phyloP scores from a whole-genome alignment of 2,329 filamentous ascomycete genomes.

The Botrytis fabae region DNA sequence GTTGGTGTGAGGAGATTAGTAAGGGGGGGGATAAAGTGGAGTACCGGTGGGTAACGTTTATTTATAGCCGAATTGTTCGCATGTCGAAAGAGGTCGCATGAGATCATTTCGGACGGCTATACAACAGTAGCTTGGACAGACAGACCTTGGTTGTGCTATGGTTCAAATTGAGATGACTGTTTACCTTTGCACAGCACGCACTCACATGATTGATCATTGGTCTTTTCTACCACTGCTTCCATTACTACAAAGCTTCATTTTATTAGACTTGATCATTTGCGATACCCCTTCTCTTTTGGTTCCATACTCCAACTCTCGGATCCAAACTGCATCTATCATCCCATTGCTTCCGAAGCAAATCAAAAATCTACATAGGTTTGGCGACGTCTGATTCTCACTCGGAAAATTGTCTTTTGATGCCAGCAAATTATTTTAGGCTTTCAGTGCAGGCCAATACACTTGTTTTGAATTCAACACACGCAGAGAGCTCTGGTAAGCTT shows the following conservation, averaged over 20 bases:
- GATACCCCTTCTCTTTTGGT: neutral
- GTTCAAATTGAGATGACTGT: neutral
- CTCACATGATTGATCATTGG: too few relatives aligned
- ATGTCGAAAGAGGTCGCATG: neutral
- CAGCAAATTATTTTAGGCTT: neutral
- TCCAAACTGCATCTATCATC: neutral
- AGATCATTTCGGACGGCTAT: neutral
- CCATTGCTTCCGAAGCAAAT: neutral
- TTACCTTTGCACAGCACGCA: neutral
- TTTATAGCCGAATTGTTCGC: neutral
- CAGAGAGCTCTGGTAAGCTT: fast-evolving
- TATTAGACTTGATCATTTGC: neutral
- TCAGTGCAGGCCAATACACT: neutral
- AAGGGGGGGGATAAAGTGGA: neutral
- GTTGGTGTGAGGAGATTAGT: neutral
- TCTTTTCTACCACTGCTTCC: neutral
- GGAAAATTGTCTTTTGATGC: neutral
- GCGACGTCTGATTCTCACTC: neutral
- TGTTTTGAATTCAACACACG: fast-evolving
- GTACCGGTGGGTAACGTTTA: neutral
- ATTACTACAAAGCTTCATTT: neutral
- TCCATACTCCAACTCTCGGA: neutral
- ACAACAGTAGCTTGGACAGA: neutral
- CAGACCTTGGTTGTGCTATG: neutral
- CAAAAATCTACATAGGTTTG: neutral